Conservation (phyloP, 805 yeast species). For the Cyberlindnera sargentensis region DNA sequence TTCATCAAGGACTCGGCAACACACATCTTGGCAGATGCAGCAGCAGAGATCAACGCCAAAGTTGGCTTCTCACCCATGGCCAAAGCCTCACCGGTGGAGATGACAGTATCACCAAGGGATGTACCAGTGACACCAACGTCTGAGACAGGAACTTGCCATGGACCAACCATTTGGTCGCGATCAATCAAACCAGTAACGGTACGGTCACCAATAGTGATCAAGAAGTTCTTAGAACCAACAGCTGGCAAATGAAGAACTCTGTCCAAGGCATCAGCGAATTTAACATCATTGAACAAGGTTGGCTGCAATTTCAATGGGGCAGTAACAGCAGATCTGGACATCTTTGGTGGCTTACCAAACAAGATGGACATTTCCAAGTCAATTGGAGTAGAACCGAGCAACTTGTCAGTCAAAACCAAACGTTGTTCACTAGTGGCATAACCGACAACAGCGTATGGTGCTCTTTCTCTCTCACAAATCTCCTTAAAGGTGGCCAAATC, state of each 20-base stretch:
- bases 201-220: conserved; percentile 97
- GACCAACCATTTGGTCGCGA: conserved; percentile 98
- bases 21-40: conserved; percentile 90
- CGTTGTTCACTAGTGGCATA: conserved; percentile 83
- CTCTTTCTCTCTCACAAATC: conserved; percentile 91
- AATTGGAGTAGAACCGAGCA: conserved; percentile 78
- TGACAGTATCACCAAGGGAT: conserved; percentile 66
- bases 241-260: conserved; percentile 87
- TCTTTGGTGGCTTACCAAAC: conserved; percentile 96
- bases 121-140: conserved; percentile 96
- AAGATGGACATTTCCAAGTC: conserved; percentile 92
- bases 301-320: conserved; percentile 44
- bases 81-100: conserved; percentile 90
- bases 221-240: conserved; percentile 90
- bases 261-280: conserved; percentile 57
- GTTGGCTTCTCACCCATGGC: conserved; percentile 97
- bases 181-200: conserved; percentile 95
- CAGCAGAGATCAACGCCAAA: conserved; percentile 78
- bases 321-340: conserved; percentile 70
- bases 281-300: conserved; percentile 30
- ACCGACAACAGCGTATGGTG: conserved; percentile 95
- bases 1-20: conserved; percentile 93
- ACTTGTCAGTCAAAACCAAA: conserved; percentile 70
- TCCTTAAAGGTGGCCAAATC: conserved; percentile 64
- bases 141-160: conserved; percentile 99